Evolutionary conservation across 2,329 filamentous ascomycete genomes (phyloP).

Genomic region (Metarhizium rileyi): DNA sequence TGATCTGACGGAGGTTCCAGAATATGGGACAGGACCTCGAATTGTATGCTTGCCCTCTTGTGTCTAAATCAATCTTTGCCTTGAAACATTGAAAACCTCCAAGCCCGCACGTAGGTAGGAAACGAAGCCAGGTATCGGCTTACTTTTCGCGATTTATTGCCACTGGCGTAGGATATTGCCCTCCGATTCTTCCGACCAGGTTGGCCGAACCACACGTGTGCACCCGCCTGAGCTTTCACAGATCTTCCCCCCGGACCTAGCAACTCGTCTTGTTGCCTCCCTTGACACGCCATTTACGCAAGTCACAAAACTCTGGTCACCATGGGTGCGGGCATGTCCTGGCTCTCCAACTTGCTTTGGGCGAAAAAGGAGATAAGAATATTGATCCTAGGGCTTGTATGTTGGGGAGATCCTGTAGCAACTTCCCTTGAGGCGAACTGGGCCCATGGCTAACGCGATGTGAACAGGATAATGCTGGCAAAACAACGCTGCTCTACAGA

Average conservation of each 20-base stretch:
- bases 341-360: slow-evolving; percentile 68
- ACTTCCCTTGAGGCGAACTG: neutral
- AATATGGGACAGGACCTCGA: slow-evolving; percentile 10
- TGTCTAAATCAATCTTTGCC: neutral
- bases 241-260: slow-evolving; percentile 1
- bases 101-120: neutral
- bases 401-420: slow-evolving; percentile 17
- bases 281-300: neutral
- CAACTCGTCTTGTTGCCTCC: neutral
- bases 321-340: slow-evolving; percentile 58
- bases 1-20: slow-evolving; percentile 3
- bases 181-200: neutral
- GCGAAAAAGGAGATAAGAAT: slow-evolving; percentile 97
- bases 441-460: slow-evolving; percentile 9
- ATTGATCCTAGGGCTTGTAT: slow-evolving; percentile 84
- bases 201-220: neutral
- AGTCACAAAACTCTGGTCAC: slow-evolving; percentile 19
- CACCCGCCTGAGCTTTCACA: no score
- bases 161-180: neutral
- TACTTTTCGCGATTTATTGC: neutral
- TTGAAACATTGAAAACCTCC: neutral
- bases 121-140: neutral
- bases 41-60: neutral
- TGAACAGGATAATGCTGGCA: slow-evolving; percentile 86
- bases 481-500: slow-evolving; percentile 93